Evolutionary conservation across 2,329 filamentous ascomycete genomes (phyloP).

Genomic region (Alternaria sp.): DNA sequence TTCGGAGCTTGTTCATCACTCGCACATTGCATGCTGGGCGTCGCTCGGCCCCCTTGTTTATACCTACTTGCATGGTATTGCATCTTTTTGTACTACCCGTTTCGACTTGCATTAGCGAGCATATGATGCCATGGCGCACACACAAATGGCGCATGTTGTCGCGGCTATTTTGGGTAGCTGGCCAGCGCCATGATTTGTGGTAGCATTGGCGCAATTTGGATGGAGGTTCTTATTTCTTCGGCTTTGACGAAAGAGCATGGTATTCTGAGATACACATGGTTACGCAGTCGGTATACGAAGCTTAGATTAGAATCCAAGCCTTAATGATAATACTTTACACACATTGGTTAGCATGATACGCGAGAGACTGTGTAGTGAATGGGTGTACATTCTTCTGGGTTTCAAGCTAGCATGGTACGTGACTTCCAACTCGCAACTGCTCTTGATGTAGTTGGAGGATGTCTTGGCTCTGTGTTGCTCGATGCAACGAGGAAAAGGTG

Average conservation of each 20-base stretch:
- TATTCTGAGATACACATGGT: neutral
- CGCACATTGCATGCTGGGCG: conserved; percentile 4
- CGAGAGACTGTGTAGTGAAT: neutral
- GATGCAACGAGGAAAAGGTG: neutral
- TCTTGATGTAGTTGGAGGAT: neutral
- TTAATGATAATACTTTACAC: conserved; percentile 13
- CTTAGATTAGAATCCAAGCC: neutral
- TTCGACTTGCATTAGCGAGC: conserved; percentile 6
- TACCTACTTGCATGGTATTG: neutral
- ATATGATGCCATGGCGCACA: neutral
- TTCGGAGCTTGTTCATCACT: neutral
- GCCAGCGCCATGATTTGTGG: neutral
- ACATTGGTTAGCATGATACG: neutral
- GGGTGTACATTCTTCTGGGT: neutral
- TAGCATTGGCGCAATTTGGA: neutral
- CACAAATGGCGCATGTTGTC: neutral
- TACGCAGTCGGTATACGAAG: neutral
- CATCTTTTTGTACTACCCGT: conserved; percentile 1
- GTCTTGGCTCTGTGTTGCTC: neutral
- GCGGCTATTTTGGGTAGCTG: neutral
- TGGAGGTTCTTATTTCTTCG: too few species aligned
- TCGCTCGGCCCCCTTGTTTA: neutral
- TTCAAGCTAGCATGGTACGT: neutral
- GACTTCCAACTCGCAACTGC: neutral
- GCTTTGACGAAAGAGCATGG: conserved; percentile 1